Evolutionary conservation across 495 filamentous ascomycete genomes (phyloP).

Genomic region (Lepraria neglecta): DNA sequence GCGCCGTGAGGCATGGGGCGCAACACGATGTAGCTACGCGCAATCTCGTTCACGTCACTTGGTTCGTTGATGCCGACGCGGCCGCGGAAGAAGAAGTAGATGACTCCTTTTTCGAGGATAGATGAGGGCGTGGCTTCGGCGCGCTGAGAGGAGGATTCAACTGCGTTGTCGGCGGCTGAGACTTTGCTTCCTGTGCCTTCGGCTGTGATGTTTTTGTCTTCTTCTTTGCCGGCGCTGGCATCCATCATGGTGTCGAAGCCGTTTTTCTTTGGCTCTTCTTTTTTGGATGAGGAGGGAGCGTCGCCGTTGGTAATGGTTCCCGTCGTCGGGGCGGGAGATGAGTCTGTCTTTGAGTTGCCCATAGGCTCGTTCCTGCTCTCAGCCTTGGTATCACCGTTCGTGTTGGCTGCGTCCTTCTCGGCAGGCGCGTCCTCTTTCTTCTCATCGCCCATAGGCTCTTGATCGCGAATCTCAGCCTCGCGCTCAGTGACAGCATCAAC

Average conservation of each 20-base stretch:
- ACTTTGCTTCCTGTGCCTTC: constrained; percentile 21
- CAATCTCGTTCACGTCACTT: constrained; percentile 61
- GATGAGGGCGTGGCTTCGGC: constrained; percentile 59
- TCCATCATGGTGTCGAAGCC: constrained; percentile 25
- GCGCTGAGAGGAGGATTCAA: constrained; percentile 40
- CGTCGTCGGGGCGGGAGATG: no score
- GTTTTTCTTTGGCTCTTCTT: constrained; percentile 20
- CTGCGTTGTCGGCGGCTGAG: constrained; percentile 20
- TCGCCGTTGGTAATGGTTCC: constrained; percentile 11
- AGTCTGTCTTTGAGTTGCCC: no score
- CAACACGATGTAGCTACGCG: constrained; percentile 76
- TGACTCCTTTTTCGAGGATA: constrained; percentile 83
- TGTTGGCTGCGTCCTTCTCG: not conserved
- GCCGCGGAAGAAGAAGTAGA: constrained; percentile 87
- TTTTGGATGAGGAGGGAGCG: not conserved
- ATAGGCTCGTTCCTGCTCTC: no score
- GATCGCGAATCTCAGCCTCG: constrained; percentile 19
- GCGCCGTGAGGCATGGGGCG: constrained; percentile 66
- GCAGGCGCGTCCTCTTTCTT: constrained; percentile 17
- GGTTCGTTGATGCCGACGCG: constrained; percentile 70
- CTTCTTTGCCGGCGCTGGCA: constrained; percentile 13
- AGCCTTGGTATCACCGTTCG: no score
- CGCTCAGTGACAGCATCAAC: constrained; percentile 9
- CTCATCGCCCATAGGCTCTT: constrained; percentile 18
- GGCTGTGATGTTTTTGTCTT: constrained; percentile 9